Conservation (phyloP, 2,329 filamentous ascomycete genomes). For the Fusarium buharicum region DNA sequence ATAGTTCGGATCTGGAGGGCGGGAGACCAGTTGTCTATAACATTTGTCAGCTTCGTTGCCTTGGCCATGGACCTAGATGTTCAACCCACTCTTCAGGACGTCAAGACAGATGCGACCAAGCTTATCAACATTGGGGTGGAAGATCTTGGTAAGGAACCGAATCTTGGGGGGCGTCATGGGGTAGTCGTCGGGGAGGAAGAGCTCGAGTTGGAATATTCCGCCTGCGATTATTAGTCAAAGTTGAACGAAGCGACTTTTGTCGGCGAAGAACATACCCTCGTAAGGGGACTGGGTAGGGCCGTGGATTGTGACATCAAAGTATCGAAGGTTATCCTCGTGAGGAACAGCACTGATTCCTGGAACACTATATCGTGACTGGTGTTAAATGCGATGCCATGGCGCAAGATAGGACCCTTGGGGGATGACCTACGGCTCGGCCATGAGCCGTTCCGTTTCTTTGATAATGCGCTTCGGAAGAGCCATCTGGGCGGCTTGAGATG, state of each 20-base stretch:
- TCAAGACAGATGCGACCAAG: conserved; percentile 96
- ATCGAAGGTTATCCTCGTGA: conserved; percentile 96
- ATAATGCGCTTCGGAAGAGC: conserved; percentile 95
- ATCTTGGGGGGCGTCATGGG: conserved; percentile 99
- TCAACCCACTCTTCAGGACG: conserved; percentile 86
- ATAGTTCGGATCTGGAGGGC: conserved; percentile 98
- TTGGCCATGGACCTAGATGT: neutral
- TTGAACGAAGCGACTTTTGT: neutral
- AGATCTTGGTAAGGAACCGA: conserved; percentile 98
- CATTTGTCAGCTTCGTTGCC: conserved; percentile 22
- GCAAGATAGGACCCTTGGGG: conserved; percentile 9
- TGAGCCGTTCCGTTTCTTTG: conserved; percentile 97
- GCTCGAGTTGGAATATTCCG: conserved; percentile 94
- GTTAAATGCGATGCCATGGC: conserved; percentile 35
- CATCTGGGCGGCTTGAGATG: conserved; percentile 56
- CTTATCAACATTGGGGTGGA: conserved; percentile 98
- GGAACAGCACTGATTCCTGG: conserved; percentile 95
- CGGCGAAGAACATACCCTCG: conserved; percentile 71
- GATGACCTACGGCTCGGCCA: conserved; percentile 86
- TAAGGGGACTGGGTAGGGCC: conserved; percentile 93
- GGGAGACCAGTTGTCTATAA: conserved; percentile 96
- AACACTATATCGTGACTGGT: conserved; percentile 67
- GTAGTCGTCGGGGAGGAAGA: conserved; percentile 98
- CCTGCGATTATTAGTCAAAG: conserved; percentile 51
- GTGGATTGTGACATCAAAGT: conserved; percentile 98